Percentiles rank a stretch among this genome's conserved stretches.
Conservation (phyloP, 83 land plant genomes). For the Thuja plicata region DNA sequence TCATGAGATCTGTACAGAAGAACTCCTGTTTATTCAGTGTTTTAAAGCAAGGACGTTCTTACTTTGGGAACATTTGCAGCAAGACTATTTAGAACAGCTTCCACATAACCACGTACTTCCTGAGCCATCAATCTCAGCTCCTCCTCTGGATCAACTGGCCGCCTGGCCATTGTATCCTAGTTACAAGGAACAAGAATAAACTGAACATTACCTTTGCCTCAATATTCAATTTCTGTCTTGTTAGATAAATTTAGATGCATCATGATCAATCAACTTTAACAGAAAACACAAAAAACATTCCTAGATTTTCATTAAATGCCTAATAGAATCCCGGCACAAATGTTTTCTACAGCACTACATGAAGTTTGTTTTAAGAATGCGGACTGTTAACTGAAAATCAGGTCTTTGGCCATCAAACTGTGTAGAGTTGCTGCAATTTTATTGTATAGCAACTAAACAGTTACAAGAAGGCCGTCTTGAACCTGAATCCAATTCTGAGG, state of each 20-base stretch:
- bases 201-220: background rate
- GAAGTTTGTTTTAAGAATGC: background rate
- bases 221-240: background rate
- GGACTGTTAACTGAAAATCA: background rate
- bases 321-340: background rate
- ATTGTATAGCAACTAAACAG: background rate
- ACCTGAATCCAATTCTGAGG: background rate
- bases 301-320: background rate
- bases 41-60: background rate
- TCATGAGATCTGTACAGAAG: background rate
- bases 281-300: background rate
- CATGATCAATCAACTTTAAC: background rate
- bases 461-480: background rate
- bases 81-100: slow-evolving; percentile 97
- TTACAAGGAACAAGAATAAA: slow-evolving; percentile 4
- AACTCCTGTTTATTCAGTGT: background rate
- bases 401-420: background rate
- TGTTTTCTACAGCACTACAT: background rate
- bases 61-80: slow-evolving; percentile 99
- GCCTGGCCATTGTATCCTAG: slow-evolving; percentile 79
- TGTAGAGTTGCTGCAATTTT: background rate
- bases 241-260: background rate
- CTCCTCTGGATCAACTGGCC: slow-evolving; percentile 96
- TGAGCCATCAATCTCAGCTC: slow-evolving; percentile 97
- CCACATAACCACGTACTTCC: slow-evolving; percentile 99